These are phyloP conservation scores for Fusarium tanahbumbuense DNA, from an alignment of 2,329 filamentous ascomycete genomes.

Conservation along the genomic window DNA sequence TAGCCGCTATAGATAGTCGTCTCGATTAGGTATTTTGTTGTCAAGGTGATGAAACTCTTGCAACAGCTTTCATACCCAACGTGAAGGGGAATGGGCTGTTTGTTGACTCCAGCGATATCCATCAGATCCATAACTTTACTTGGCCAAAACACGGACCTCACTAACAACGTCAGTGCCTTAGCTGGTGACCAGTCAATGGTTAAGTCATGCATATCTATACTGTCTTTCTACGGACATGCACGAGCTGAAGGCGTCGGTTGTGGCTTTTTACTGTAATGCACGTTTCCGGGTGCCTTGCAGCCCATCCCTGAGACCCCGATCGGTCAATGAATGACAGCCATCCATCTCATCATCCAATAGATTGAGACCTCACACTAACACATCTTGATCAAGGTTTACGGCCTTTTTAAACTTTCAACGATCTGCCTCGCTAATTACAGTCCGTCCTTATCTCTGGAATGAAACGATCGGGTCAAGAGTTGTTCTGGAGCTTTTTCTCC, in stretches of 20 bases:
- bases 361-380: slow-evolving; percentile 1
- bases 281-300: slow-evolving; percentile 36
- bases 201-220: neutral
- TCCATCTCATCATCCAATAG: slow-evolving; percentile 10
- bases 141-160: slow-evolving; percentile 13
- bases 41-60: slow-evolving; percentile 26
- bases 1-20: neutral
- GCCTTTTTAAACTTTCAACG: slow-evolving; percentile 19
- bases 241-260: slow-evolving; percentile 30
- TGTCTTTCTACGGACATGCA: neutral
- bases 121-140: slow-evolving; percentile 4
- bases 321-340: slow-evolving; percentile 3
- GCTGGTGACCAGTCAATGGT: neutral
- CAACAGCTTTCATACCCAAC: slow-evolving; percentile 9
- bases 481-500: slow-evolving; percentile 3
- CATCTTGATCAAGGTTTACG: slow-evolving; percentile 7
- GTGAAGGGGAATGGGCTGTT: neutral
- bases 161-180: neutral
- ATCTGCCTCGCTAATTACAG: slow-evolving; percentile 25
- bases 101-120: slow-evolving; percentile 2
- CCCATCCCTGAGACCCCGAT: slow-evolving; percentile 15
- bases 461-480: slow-evolving; percentile 4
- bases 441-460: slow-evolving; percentile 28
- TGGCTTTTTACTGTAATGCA: slow-evolving; percentile 36
- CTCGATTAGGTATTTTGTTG: slow-evolving; percentile 21